A percentile compares a stretch with the other conserved stretches of the same genome.
These are phyloP conservation scores for Alternaria novae-zelandiae DNA, from an alignment of 2,329 filamentous ascomycete species.

Conservation along the genomic window DNA sequence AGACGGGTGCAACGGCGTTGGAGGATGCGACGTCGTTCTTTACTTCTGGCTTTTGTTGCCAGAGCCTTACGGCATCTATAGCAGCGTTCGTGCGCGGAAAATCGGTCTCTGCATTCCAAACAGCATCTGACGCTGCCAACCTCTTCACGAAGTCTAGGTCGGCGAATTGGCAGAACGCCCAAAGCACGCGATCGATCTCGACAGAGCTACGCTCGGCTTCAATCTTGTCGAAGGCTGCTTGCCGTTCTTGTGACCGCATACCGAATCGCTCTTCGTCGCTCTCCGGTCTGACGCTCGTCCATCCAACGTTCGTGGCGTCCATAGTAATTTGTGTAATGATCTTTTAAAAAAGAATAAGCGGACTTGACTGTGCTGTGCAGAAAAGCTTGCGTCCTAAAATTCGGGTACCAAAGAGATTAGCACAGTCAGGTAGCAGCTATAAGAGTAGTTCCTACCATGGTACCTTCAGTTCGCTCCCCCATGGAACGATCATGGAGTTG, in stretches of 20 bases:
- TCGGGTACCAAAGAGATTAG: background rate
- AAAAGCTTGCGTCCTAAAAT: background rate
- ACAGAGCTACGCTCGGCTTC: background rate
- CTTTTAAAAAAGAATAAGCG: background rate
- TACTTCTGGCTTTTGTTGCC: background rate
- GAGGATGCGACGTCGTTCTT: background rate
- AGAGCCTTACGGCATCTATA: background rate
- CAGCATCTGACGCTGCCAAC: background rate
- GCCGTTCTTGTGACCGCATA: background rate
- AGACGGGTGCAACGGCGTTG: background rate
- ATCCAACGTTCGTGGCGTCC: background rate
- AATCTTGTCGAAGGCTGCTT: background rate
- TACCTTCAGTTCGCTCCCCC: no score
- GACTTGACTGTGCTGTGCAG: background rate
- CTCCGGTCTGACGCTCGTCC: background rate
- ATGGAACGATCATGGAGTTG: no score
- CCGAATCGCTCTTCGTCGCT: background rate
- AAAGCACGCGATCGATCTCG: background rate
- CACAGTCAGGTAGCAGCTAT: no score
- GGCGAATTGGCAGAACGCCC: slow-evolving; percentile 14
- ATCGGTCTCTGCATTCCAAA: no score
- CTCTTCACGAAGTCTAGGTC: background rate
- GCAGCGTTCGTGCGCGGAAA: no score
- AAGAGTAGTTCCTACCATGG: no score
- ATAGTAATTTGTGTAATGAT: background rate